Base-by-base conservation (phyloP, 345 rosid species). In the Hirschfeldia incana region DNA sequence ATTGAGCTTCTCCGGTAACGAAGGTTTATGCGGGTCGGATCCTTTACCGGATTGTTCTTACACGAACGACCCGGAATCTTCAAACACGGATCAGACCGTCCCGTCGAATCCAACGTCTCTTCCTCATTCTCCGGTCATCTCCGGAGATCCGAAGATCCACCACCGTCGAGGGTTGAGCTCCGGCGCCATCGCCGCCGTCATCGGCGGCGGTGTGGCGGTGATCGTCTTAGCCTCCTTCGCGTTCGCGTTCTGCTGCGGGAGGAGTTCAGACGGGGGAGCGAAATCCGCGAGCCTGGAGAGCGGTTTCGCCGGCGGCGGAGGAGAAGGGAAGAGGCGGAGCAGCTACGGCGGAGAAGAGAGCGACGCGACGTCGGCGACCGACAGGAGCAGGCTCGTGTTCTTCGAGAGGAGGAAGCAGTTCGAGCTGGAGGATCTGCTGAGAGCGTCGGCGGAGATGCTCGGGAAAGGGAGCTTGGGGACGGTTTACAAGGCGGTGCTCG, bases 371-470 rank as follows among this genome's bases (percentile, higher is more conserved):
- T 87, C 81, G 16, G 92, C 83, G 0, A 90, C 94, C 0, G 97
- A 92, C 49, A 73, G 84, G 61, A 94, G 98, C 34, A 78, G 85
- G 72, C 90, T 94, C 1, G 97, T 94, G 75, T 94, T 94, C 64
- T 94, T 88, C 29, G 97, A 92, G 73, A 79, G 89, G 82, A 87
- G 87, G 86, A 88, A 89, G 57, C 85, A 81, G 83, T 94, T 94
- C 69, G 97, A 92, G 81, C 85, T 94, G 8, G 97, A 92, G 76
- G 97, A 94, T 67, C 81, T 94, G 84, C 67, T 94, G 80, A 84
- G 88, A 17, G 98, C 98, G 0, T 94, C 98, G 65, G 98, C 98
- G 7, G 98, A 94, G 85, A 91, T 94, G 97, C 87, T 94, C 7
- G 98, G 98, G 28, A 94, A 94, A 78, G 98, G 98, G 0, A 92